A percentile compares a stretch with the other conserved stretches of the same genome.
Conservation (phyloP, 2,329 filamentous ascomycete species). For the Davidsoniella australis region DNA sequence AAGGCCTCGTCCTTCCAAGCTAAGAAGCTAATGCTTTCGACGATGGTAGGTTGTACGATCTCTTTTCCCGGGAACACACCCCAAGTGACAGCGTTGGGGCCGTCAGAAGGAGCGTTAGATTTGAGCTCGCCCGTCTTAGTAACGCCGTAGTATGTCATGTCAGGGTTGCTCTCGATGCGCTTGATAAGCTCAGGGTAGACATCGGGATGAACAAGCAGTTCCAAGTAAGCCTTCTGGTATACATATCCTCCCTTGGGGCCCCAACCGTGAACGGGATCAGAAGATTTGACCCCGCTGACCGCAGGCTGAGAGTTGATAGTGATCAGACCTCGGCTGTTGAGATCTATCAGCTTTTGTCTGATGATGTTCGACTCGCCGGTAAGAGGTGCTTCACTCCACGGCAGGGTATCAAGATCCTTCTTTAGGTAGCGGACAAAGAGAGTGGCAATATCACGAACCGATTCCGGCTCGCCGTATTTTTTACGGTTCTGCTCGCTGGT, state of each 20-base stretch:
- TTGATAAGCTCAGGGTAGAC: conserved; percentile 60
- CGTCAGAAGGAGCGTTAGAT: conserved; percentile 70
- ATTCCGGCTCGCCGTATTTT: conserved; percentile 77
- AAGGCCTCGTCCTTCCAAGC: conserved; percentile 99
- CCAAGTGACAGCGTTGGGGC: conserved; percentile 97
- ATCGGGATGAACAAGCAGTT: conserved; percentile 70
- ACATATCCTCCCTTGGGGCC: conserved; percentile 90
- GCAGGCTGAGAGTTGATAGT: conserved; percentile 97
- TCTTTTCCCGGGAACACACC: conserved; percentile 97
- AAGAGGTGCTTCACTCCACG: conserved; percentile 87
- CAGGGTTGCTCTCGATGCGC: conserved; percentile 59
- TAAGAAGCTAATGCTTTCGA: conserved; percentile 91
- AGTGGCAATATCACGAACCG: conserved; percentile 61
- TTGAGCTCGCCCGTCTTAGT: conserved; percentile 66
- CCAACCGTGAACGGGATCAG: conserved; percentile 79
- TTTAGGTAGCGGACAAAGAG: conserved; percentile 77
- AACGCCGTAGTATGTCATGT: conserved; percentile 88
- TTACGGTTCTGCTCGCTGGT: conserved; percentile 93
- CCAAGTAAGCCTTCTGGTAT: conserved; percentile 95
- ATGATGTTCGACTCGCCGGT: conserved; percentile 68
- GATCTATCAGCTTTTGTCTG: conserved; percentile 54
- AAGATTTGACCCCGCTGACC: conserved; percentile 78
- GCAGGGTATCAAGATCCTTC: conserved; percentile 63
- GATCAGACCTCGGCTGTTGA: conserved; percentile 75
- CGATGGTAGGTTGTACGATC: conserved; percentile 99